A percentile compares a stretch with the other conserved stretches of the same genome.
Conservation (phyloP, 169 alveolate species). For the Plasmodium gonderi region DNA sequence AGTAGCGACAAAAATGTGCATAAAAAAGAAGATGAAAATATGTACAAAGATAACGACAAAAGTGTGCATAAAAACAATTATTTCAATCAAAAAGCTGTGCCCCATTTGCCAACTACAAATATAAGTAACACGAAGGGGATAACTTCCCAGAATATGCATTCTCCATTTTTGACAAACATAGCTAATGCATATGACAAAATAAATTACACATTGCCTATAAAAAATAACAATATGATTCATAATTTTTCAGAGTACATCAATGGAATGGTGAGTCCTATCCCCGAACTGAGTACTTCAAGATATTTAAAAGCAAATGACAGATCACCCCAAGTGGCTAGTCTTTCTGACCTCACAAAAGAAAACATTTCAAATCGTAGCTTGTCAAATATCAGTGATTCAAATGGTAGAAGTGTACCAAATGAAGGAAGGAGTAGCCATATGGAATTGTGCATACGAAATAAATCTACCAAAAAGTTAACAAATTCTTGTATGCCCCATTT, state of each 20-base stretch:
- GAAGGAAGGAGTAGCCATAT: background rate
- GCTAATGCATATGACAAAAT: background rate
- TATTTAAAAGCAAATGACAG: background rate
- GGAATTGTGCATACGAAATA: background rate
- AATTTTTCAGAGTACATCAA: background rate
- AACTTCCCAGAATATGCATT: background rate
- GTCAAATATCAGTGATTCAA: background rate
- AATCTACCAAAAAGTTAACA: background rate
- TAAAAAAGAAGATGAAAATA: background rate
- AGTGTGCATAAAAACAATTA: background rate
- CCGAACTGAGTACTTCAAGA: background rate
- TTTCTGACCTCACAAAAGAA: background rate
- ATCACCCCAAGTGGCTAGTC: background rate
- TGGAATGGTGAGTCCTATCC: background rate
- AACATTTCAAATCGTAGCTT: background rate
- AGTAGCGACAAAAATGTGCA: background rate
- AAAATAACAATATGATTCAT: background rate
- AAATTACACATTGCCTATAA: background rate
- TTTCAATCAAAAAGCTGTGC: background rate
- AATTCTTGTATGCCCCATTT: background rate
- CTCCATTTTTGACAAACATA: background rate
- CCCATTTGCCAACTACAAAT: background rate
- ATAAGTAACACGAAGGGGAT: background rate
- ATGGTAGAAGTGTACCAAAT: background rate
- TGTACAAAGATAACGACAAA: background rate